Conservation (phyloP, 148 eudicot genomes). For the Silene uniflora region DNA sequence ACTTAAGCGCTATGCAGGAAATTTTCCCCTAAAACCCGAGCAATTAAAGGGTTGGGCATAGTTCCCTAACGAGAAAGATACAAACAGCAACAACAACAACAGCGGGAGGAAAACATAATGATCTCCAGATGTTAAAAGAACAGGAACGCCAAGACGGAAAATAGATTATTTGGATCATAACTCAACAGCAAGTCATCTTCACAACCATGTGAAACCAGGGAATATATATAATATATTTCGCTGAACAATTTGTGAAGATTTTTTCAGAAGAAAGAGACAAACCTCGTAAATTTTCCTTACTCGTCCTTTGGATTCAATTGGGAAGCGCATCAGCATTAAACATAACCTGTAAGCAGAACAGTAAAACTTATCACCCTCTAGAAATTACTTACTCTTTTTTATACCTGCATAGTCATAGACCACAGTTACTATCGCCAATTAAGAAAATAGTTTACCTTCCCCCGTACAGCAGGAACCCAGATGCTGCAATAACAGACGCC, state of each 20-base stretch:
- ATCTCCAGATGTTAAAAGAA: no score
- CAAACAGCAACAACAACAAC: no score
- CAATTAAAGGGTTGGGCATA: no score
- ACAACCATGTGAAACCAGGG: no score
- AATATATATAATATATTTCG: no score
- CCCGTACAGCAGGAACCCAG: conserved; percentile 55
- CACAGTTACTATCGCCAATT: neutral
- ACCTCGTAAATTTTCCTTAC: conserved; percentile 74
- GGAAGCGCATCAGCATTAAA: conserved; percentile 54
- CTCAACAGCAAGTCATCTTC: no score
- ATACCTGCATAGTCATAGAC: neutral
- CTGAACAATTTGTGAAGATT: neutral
- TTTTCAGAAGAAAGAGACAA: conserved; percentile 20
- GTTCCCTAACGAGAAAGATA: no score
- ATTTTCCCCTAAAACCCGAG: no score
- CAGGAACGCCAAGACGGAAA: no score
- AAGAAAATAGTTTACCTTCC: conserved; percentile 43
- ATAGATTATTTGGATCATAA: no score
- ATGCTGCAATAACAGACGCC: conserved; percentile 48
- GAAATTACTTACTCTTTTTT: neutral
- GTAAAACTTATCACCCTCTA: conserved; percentile 9
- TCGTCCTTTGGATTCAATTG: conserved; percentile 66
- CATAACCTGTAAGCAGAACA: conserved; percentile 38
- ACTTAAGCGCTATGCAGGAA: no score
- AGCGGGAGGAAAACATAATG: no score